Conservation (phyloP, 2,329 filamentous ascomycete species). For the Capronia coronata region DNA sequence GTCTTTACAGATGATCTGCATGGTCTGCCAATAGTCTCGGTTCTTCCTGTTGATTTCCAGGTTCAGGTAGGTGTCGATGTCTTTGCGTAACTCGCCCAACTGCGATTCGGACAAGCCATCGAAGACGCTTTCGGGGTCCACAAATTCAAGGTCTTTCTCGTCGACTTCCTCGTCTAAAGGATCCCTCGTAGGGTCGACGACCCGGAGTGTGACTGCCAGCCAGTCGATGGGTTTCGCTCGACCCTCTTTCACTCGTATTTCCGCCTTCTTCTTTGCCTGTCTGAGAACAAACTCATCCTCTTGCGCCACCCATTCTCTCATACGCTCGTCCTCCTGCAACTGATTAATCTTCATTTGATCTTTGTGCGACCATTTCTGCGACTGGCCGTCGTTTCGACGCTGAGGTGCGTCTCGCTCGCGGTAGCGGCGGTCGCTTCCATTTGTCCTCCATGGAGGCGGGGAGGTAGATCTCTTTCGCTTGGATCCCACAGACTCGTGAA, state of each 20-base stretch:
- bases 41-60: constrained; percentile 74
- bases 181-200: constrained; percentile 77
- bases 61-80: constrained; percentile 71
- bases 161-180: constrained; percentile 73
- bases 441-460: constrained; percentile 36
- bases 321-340: constrained; percentile 70
- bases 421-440: constrained; percentile 8
- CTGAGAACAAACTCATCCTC: constrained; percentile 94
- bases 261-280: constrained; percentile 96
- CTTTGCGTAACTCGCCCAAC: constrained; percentile 69
- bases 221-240: constrained; percentile 90
- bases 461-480: constrained; percentile 41
- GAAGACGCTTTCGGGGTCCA: constrained; percentile 74
- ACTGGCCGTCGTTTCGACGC: constrained; percentile 10
- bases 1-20: constrained; percentile 77
- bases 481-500: neutral
- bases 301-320: constrained; percentile 77
- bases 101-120: constrained; percentile 62
- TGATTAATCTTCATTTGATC: constrained; percentile 45
- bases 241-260: constrained; percentile 85
- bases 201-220: constrained; percentile 81
- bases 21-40: constrained; percentile 81
- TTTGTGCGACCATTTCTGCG: constrained; percentile 29
- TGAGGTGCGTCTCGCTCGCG: constrained; percentile 14
- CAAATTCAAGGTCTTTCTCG: constrained; percentile 69